Conservation (phyloP, 75 land plant genomes). For the Cupressus sempervirens region DNA sequence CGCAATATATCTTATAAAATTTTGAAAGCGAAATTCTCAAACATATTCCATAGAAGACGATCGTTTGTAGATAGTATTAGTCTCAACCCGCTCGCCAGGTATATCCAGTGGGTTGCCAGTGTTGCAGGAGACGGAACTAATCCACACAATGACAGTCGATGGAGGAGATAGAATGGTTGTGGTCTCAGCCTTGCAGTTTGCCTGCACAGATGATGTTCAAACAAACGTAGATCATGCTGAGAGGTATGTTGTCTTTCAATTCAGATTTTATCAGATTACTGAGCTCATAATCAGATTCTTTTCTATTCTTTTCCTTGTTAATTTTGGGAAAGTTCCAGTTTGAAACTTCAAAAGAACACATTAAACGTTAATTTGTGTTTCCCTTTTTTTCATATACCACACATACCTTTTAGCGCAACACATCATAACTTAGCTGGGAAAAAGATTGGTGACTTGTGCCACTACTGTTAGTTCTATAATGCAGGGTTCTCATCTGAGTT, state of each 20-base stretch:
- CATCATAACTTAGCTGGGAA: neutral
- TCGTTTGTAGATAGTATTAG: neutral
- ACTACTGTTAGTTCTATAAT: neutral
- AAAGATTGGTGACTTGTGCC: neutral
- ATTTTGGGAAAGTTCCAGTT: neutral
- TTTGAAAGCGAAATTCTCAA: no score
- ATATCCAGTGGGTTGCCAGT: neutral
- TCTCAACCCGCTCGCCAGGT: neutral
- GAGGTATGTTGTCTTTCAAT: slow-evolving; percentile 12
- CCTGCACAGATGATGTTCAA: slow-evolving; percentile 33
- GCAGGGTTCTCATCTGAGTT: neutral
- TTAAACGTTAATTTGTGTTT: neutral
- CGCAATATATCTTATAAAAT: no score
- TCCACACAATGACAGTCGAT: neutral
- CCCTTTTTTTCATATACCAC: neutral
- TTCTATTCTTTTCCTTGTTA: neutral
- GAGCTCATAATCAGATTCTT: neutral
- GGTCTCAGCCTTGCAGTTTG: slow-evolving; percentile 37
- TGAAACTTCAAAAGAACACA: neutral
- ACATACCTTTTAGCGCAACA: neutral
- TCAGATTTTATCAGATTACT: neutral
- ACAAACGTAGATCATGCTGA: slow-evolving; percentile 29
- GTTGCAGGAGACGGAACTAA: neutral
- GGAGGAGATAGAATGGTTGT: slow-evolving; percentile 21
- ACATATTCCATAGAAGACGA: no score